Base-by-base conservation (phyloP, 2,329 filamentous ascomycete species). In the Blumeria hordei region DNA sequence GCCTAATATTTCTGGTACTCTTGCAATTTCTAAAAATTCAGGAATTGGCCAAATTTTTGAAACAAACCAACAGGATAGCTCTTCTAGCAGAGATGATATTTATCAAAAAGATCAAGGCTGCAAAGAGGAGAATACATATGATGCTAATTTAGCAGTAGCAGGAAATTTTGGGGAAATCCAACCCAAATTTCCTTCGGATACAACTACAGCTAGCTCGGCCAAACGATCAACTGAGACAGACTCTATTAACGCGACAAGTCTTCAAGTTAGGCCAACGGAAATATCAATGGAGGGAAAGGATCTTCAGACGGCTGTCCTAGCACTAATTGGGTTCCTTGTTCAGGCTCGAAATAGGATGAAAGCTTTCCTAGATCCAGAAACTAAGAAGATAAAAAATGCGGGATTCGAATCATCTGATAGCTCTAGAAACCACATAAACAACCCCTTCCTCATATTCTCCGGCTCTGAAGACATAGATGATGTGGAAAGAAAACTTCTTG, bases 301-400 rank as follows among this genome's bases (percentile, higher is more conserved):
- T 60, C 74, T 98, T 37, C 83, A 78, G 60, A 75, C 79, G 52
- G 88, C 92, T 0, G 85, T 92, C 14, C 76, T 83, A 45, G 88
- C 90, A 59, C 73, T 98, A 1, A 86, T 85, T 62, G 83, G 82
- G 28, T 98, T 94, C 64, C 75, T 98, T 7, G 90, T 88, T 0
- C 86, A 93, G 59, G 87, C 88, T 16, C 80, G 92, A 57, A 75
- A 77, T 18, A 73, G 78, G 21, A 69, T 82, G 50, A 78, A 81
- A 63, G 70, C 76, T 9, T 72, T 78, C 33, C 71, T 82, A 55
- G 77, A 82, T 60, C 77, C 78, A 0, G 72, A 70, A 10, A 81
- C 78, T 0, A 78, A 77, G 21, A 77, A 74, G 58, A 65, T 82
- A n/a, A 78, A 77, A 64, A 71, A 71, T 1, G 28, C 58, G 64